Conservation (phyloP, 768 basidiomycete genomes). For the Tricholoma matsutake region DNA sequence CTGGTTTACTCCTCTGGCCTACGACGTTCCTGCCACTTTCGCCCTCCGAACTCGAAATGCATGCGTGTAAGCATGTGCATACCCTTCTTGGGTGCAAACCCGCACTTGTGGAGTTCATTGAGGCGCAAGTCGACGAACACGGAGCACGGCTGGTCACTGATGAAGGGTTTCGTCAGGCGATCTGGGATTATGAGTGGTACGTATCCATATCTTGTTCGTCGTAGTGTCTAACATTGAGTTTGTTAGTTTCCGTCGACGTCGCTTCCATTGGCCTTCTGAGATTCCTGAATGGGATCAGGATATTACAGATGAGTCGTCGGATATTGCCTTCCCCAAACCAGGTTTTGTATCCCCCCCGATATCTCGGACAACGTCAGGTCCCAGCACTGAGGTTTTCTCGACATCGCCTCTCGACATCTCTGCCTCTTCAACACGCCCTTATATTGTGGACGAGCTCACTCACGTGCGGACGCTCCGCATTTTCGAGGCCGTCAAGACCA, state of each 20-base stretch:
- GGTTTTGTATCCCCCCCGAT: slow-evolving; percentile 9
- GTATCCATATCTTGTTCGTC: slow-evolving; percentile 17
- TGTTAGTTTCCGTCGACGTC: slow-evolving; percentile 59
- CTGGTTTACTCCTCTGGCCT: slow-evolving; percentile 61
- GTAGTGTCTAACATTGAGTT: slow-evolving; percentile 10
- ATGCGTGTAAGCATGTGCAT: slow-evolving; percentile 69
- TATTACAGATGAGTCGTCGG: slow-evolving; percentile 10
- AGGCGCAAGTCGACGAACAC: slow-evolving; percentile 33
- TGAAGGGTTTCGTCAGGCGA: slow-evolving; percentile 34
- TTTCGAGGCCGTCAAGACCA: slow-evolving; percentile 45
- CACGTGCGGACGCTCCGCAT: slow-evolving; percentile 53
- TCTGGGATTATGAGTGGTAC: slow-evolving; percentile 62
- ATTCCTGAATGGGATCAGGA: slow-evolving; percentile 31
- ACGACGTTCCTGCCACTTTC: slow-evolving; percentile 56
- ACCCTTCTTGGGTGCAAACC: slow-evolving; percentile 58
- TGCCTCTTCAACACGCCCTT: slow-evolving; percentile 4
- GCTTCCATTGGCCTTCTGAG: slow-evolving; percentile 67
- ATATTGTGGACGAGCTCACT: slow-evolving; percentile 37
- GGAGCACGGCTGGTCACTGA: slow-evolving; percentile 33
- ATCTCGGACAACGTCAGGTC: slow-evolving; percentile 13
- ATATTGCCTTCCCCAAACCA: slow-evolving; percentile 8
- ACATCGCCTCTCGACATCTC: slow-evolving; percentile 18
- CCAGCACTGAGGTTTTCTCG: slow-evolving; percentile 15
- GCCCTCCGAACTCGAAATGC: slow-evolving; percentile 67
- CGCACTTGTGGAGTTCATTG: slow-evolving; percentile 53